Base-by-base conservation (phyloP, 176 grass and related monocot genomes). In the Bothriochloa decipiens region DNA sequence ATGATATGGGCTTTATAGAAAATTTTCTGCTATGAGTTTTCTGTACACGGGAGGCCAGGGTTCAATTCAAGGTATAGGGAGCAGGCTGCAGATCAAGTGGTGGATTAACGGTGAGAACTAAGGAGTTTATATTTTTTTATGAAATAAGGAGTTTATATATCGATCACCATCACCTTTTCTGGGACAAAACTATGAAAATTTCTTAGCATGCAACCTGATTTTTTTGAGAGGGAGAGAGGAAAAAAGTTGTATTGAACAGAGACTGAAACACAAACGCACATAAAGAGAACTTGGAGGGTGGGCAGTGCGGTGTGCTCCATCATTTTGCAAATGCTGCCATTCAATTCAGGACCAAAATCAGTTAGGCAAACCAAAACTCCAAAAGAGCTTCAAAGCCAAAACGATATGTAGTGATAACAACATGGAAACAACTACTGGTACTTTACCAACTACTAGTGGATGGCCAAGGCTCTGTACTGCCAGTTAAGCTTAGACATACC, bases 331-430 rank as follows among this genome's bases (percentile, higher is more conserved):
- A 76, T 6, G 0, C 52, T 52, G 8, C 3, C 35, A 72, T 46
- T 27, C 20, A 41, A 77, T 77, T 10, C 11, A 45, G 74, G 83
- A 43, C 17, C 64, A 27, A 41, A 41, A 80, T 82, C 49, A 46
- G 85, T 58, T 46, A 18, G 62, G 18, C 14, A 43, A 20, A 27
- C 20, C 18, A 74, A 32, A 32, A 32, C 29, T 32, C 29, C 29
- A 32, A 68, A 87, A 76, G 37, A 46, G 11, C 25, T 41, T 69
- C 70, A 25, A 28, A 49, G 37, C 64, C 14, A 27, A 4, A 61
- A 82, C 72, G 63, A 47, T 69, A 11, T 13, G 5, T 7, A 20
- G 12, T 22, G 78, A 76, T 68, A 87, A 26, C 77, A 66, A 78
- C 66, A 55, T 66, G 55, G 42, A 41, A 78, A 52, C 75, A 72